Evolutionary conservation across 1,284 basidiomycete genomes (phyloP), one percentile per base, ranked within the genome.

Genomic region (Pterulicium gracile): DNA sequence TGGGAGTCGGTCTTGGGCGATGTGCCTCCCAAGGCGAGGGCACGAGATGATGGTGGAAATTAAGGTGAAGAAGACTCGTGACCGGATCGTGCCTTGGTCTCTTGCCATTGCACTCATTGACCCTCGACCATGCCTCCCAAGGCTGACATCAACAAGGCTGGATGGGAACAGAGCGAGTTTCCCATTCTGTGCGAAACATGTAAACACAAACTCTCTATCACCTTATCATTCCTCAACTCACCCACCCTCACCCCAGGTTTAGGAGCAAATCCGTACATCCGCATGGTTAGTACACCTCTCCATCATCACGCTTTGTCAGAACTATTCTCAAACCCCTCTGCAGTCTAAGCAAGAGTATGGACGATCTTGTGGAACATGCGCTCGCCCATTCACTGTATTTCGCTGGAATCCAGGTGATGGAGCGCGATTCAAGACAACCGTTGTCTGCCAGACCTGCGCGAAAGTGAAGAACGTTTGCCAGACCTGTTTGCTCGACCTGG

Each of bases 401-500:
- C 84, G 93, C 42, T 98, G 96, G 96, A 95, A 97, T 58, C 94
- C 96, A 1, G 96, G 96, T 44, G 69, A 78, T 13, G 95, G 93
- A 36, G 87, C 83, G 61, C 82, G 96, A 35, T 96, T 83, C 79
- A 98, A 98, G 72, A 90, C 92, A 56, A 99, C 96, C 3, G 95
- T 98, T 52, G 85, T 98, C 54, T 99, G 96, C 67, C 93, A 96
- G 61, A 98, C 96, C 1, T 98, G 96, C 58, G 90, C 95, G 32
- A 98, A 97, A 72, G 86, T 97, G 56, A 97, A 98, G 74, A 97
- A 98, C 58, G 89, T 96, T 36, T 99, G 96, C 68, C 96, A 98
- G 68, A 98, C 94, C 1, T 98, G 96, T 63, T 71, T 99, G 21
- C 72, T 99, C 24, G 96, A 99, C 61, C 75, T 95, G 50, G 93